Percentiles rank a stretch among this genome's conserved stretches.
These are phyloP conservation scores for Podospora pseudoanserina DNA, from an alignment of 495 filamentous ascomycete species.

Conservation along the genomic window DNA sequence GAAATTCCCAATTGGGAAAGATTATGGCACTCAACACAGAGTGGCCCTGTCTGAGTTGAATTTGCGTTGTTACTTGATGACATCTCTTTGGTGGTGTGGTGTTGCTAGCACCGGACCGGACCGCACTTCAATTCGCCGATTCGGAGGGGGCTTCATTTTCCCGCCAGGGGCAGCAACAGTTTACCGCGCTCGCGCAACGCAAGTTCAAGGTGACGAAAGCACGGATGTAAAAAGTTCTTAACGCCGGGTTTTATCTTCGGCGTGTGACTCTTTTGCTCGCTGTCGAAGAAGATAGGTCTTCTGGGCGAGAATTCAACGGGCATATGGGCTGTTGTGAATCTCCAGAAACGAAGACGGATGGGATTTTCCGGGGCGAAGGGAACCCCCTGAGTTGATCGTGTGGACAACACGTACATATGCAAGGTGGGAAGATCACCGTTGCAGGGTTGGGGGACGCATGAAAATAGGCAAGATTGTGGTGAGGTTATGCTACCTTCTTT, in stretches of 20 bases:
- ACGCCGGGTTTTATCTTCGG: neutral
- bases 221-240: neutral
- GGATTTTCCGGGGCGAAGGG: neutral
- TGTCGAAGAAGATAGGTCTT: neutral
- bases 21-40: neutral
- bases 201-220: conserved; percentile 3
- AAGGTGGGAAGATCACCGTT: conserved; percentile 1
- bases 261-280: neutral
- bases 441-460: neutral
- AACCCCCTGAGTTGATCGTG: neutral
- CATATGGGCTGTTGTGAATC: too few relatives aligned
- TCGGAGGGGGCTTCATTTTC: conserved; percentile 6
- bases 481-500: neutral
- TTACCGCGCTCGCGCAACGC: conserved; percentile 3
- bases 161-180: conserved; percentile 3
- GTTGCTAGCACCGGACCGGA: neutral
- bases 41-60: neutral
- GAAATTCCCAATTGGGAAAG: neutral
- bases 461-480: neutral
- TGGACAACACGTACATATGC: neutral
- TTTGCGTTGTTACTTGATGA: neutral
- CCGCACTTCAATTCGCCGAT: conserved; percentile 11
- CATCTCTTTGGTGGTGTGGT: neutral
- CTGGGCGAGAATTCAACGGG: conserved; percentile 4
- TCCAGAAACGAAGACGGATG: neutral